phyloP scores from a whole-genome alignment of 2,329 filamentous ascomycete genomes.

The Aspergillus pseudotamarii region DNA sequence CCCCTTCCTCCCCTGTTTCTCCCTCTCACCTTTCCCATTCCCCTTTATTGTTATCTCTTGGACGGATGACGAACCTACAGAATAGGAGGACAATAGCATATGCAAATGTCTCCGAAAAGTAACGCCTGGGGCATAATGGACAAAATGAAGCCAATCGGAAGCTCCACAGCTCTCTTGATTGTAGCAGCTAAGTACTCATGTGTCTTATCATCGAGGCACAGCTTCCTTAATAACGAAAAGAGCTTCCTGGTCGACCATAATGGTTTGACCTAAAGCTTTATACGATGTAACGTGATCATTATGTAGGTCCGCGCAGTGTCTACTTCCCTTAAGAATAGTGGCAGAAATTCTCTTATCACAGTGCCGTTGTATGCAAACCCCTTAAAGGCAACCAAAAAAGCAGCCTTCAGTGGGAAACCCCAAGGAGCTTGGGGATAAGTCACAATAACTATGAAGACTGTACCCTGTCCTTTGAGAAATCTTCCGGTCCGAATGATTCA shows the following conservation, averaged over 20 bases:
- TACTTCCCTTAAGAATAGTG: not conserved
- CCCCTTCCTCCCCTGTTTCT: not conserved
- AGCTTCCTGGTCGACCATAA: not conserved
- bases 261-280: not conserved
- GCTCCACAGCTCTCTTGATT: not conserved
- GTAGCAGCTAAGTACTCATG: not conserved
- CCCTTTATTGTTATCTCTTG: not conserved
- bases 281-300: not conserved
- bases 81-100: not conserved
- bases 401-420: not conserved
- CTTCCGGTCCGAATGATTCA: slow-evolving; percentile 68
- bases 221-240: not conserved
- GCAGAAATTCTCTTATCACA: not conserved
- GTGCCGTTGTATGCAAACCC: not conserved
- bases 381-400: not conserved
- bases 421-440: too few relatives aligned
- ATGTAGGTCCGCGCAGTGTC: not conserved
- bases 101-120: not conserved
- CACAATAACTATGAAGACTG: not conserved
- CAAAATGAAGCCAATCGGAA: not conserved
- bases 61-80: not conserved
- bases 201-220: not conserved
- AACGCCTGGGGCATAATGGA: not conserved
- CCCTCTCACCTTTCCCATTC: not conserved
- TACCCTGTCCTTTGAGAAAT: slow-evolving; percentile 44